Conservation (phyloP, 2,329 filamentous ascomycete genomes). For the Fusarium sp. region DNA sequence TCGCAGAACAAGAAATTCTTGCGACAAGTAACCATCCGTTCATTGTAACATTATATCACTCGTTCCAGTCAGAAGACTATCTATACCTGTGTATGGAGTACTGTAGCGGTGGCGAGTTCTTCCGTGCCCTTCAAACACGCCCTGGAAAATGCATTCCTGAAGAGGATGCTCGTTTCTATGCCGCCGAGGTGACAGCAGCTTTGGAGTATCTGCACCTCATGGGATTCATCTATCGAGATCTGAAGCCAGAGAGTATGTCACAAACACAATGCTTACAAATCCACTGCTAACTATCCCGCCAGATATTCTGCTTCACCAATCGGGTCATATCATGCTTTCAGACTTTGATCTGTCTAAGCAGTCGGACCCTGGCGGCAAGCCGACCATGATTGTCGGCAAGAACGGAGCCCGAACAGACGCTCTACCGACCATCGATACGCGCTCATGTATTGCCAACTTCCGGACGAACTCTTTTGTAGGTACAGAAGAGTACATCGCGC, state of each 20-base stretch:
- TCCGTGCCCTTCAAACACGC: conserved; percentile 92
- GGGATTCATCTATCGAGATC: conserved; percentile 98
- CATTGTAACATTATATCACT: conserved; percentile 98
- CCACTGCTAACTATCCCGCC: conserved; percentile 9
- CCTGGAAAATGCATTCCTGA: conserved; percentile 98
- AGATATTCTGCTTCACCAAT: conserved; percentile 98
- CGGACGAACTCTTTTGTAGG: conserved; percentile 98
- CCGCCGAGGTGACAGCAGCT: conserved; percentile 95
- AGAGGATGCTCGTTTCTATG: conserved; percentile 96
- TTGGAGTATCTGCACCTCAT: conserved; percentile 97
- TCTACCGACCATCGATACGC: conserved; percentile 96
- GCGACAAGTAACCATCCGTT: conserved; percentile 99
- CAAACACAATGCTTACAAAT: conserved; percentile 12
- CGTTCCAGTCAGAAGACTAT: conserved; percentile 98
- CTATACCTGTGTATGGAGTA: conserved; percentile 99
- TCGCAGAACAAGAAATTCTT: conserved; percentile 97
- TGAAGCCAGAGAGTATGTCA: conserved; percentile 90
- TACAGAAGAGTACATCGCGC: conserved; percentile 98
- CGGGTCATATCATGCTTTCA: conserved; percentile 99
- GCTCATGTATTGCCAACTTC: conserved; percentile 98
- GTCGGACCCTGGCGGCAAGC: conserved; percentile 92
- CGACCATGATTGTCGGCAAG: conserved; percentile 95
- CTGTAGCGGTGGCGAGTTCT: conserved; percentile 98
- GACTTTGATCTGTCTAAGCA: conserved; percentile 99
- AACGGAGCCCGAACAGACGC: conserved; percentile 87